A percentile compares a stretch with the other conserved stretches of the same genome.
Conservation (phyloP, 1,284 basidiomycete species). For the Ustanciosporium gigantosporum region DNA sequence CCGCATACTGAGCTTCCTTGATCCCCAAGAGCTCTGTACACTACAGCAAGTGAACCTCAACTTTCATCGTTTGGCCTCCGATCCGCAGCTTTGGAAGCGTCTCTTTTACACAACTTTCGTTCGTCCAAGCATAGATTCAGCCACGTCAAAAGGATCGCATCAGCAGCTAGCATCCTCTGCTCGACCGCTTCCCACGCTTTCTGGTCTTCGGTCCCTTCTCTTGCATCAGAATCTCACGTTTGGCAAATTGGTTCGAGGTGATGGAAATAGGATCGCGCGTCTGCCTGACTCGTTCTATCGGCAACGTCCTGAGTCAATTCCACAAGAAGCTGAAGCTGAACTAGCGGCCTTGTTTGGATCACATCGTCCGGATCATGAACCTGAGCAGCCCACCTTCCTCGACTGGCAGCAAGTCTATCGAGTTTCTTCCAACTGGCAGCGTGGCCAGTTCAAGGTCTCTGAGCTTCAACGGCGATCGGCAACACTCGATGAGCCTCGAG, state of each 20-base stretch:
- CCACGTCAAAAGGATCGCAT: not conserved
- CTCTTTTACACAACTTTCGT: constrained; percentile 27
- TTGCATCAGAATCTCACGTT: constrained; percentile 19
- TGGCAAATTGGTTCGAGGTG: constrained; percentile 6
- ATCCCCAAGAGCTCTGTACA: constrained; percentile 10
- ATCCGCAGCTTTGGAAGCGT: constrained; percentile 35
- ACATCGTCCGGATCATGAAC: too few species aligned
- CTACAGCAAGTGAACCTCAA: constrained; percentile 17
- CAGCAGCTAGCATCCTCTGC: too few species aligned
- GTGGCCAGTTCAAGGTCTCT: constrained; percentile 27
- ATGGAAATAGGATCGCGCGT: constrained; percentile 10
- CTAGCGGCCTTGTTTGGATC: not conserved
- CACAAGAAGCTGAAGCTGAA: not conserved
- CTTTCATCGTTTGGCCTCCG: constrained; percentile 17
- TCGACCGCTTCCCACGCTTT: constrained; percentile 13
- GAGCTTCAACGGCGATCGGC: too few species aligned
- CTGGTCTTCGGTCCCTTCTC: constrained; percentile 26
- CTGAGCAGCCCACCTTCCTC: not conserved
- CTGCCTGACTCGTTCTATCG: constrained; percentile 16
- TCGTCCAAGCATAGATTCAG: constrained; percentile 1
- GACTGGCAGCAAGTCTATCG: constrained; percentile 37
- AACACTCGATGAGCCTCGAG: not conserved
- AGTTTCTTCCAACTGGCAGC: constrained; percentile 35
- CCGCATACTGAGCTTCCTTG: constrained; percentile 22
- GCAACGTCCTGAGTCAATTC: not conserved